Evolutionary conservation across 192 early-diverging fungal species (phyloP), one percentile per base, ranked within the genome.

Genomic region (Umbelopsis vinacea): DNA sequence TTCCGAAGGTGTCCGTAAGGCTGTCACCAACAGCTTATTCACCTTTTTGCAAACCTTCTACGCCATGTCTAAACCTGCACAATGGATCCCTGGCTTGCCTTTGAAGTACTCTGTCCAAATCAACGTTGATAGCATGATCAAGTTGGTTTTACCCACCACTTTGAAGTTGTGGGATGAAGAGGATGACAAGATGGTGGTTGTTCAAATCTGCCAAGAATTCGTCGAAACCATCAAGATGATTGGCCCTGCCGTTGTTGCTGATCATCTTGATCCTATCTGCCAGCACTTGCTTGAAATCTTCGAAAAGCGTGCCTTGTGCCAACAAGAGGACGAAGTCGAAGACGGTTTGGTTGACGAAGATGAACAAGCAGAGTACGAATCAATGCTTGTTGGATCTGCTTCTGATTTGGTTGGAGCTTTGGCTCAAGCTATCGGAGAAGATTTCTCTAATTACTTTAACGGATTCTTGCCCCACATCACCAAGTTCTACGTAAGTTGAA

Each of bases 311-410:
- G 87, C 91, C 10, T 75, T 86, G 52, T 93, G 92, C 70, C 92
- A 93, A 74, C 88, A 90, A 66, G 86, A 84, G 43, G 84, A 89
- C 47, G 90, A 82, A 21, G 92, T 90, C 53, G 87, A 87, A 22
- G 86, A 86, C 37, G 87, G 86, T 22, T 76, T 82, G 24, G 72
- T 85, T 75, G 93, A 93, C 55, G 92, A 95, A 26, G 94, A 94
- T 60, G 94, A 96, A 60, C 84, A 92, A 78, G 91, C 92, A 2
- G 94, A 97, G 77, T 88, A 87, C 63, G 95, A 96, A 70, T 89
- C 92, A 23, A 66, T 96, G 66, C 83, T 95, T 43, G 93, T 95
- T 54, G 85, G 87, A 67, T 80, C 89, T 5, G 92, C 94, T 14
- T 90, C 90, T 47, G 95, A 97, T 79, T 84, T 94, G 57, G 91